phyloP scores from a whole-genome alignment of 2,329 filamentous ascomycete genomes.

The Alternaria sp. region DNA sequence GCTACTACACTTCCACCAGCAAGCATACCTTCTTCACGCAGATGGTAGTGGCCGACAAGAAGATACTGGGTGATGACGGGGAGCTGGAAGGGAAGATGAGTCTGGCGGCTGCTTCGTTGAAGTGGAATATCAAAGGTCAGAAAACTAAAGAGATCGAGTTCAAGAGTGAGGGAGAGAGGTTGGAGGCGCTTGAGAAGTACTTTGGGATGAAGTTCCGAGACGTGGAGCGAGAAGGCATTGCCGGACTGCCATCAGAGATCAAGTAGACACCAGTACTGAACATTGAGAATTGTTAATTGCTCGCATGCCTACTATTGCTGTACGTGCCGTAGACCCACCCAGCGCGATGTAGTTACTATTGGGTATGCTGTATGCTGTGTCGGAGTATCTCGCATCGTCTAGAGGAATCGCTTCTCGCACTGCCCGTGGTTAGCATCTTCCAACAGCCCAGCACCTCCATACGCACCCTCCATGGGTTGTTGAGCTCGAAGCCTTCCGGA shows the following conservation, averaged over 20 bases:
- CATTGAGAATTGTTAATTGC: constrained; percentile 17
- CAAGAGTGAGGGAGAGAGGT: constrained; percentile 51
- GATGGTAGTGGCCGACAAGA: constrained; percentile 55
- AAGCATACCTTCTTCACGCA: constrained; percentile 42
- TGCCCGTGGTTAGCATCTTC: constrained; percentile 36
- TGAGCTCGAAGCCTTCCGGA: constrained; percentile 68
- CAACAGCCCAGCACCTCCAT: background rate
- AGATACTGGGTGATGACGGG: constrained; percentile 51
- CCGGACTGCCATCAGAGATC: constrained; percentile 43
- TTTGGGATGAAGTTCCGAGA: constrained; percentile 52
- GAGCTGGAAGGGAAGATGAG: constrained; percentile 48
- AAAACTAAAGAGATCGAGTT: constrained; percentile 51
- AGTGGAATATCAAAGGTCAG: constrained; percentile 53
- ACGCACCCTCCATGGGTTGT: constrained; percentile 71
- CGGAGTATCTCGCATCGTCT: constrained; percentile 12
- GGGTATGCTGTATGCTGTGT: background rate
- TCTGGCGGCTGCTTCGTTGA: constrained; percentile 53
- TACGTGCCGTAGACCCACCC: background rate
- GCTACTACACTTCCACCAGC: constrained; percentile 44
- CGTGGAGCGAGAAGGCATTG: constrained; percentile 49
- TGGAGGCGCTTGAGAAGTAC: constrained; percentile 52
- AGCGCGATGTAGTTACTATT: background rate
- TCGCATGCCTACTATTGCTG: constrained; percentile 21
- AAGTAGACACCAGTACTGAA: constrained; percentile 21
- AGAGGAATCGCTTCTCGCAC: constrained; percentile 49